Base-by-base conservation (phyloP, 306 rosid species). In the Medicago arabica region DNA sequence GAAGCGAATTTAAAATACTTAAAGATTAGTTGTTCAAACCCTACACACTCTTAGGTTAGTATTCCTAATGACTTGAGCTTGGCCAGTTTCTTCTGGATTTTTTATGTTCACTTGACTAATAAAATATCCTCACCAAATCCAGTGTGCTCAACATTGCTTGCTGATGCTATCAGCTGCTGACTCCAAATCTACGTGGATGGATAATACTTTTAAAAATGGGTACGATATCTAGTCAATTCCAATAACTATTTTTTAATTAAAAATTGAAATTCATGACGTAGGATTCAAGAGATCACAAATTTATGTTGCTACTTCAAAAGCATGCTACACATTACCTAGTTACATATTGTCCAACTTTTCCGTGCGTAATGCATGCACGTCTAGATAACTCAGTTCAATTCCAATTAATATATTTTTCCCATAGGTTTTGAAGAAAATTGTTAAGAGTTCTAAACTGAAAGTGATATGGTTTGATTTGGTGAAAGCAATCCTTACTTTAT, bases 291-390 rank as follows among this genome's bases (percentile, higher is more conserved):
- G 16, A 28, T 21, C 63, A 58, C 67, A 67, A 40, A 53, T 23
- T 53, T 76, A 53, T 25, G 49, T 54, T 54, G 6, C 15, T 19
- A 66, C 47, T 76, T 76, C 47, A 40, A 14, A 9, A 51, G 66
- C 66, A 38, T 65, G 65, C 9, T 41, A 8, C 67, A 76, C 68
- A 41, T 54, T 12, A 38, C 61, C 61, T 67, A 11, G 19, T 53
- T 40, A 10, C 3, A 55, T 40, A 66, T 43, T 21, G 23, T 68
- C 81, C 75, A 58, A 67, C 59, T 55, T 28, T 55, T 28, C 39
- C 38, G 9, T 57, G 40, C 63, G 28, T 31, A 61, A 46, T 61
- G 49, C 69, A 60, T n/a, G 61, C 67, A n/a, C 60, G 60, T n/a
- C 40, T 44, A 19, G 75, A 69, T 77, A 68, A 16, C 50, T 53